Conservation (phyloP, 179 eudicot genomes). For the Beta lomatogona region DNA sequence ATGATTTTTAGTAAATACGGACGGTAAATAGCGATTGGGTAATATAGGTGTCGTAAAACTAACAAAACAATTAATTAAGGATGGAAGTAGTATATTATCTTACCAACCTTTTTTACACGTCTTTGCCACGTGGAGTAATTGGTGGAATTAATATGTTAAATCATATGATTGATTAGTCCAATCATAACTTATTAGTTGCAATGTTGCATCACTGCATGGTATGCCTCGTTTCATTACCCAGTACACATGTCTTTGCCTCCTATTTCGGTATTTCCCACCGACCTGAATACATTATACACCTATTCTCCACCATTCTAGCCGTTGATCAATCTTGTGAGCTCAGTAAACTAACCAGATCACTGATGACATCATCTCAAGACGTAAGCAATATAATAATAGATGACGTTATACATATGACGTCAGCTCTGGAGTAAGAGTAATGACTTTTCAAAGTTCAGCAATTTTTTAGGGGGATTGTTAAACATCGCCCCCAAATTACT, state of each 20-base stretch:
- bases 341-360: neutral
- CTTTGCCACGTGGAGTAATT: neutral
- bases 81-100: neutral
- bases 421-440: neutral
- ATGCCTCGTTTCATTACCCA: no score
- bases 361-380: neutral
- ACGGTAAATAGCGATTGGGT: no score
- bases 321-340: neutral
- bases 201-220: no score
- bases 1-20: no score
- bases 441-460: neutral
- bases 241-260: constrained; percentile 3
- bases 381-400: neutral
- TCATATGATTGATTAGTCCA: neutral
- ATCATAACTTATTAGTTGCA: neutral
- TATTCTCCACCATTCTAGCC: neutral
- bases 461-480: no score
- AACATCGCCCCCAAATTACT: no score
- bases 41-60: no score
- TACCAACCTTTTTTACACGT: neutral
- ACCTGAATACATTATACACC: neutral
- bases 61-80: no score
- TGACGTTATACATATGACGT: neutral
- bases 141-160: neutral
- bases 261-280: neutral